phyloP scores from a whole-genome alignment of 2,329 filamentous ascomycete genomes.

The Cordyceps javanica region DNA sequence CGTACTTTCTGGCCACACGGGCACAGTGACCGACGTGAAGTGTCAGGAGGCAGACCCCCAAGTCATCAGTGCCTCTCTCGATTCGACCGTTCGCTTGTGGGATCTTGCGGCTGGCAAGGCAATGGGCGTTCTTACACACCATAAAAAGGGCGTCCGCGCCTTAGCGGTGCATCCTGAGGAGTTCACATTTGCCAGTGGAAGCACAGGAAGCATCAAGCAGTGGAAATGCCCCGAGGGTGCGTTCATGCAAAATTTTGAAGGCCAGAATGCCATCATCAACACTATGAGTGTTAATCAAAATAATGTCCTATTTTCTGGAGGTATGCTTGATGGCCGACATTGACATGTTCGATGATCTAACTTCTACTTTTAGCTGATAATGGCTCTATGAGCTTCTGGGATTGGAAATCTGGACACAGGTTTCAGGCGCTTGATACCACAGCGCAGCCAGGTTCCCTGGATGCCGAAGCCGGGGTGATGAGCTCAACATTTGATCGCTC shows the following conservation, averaged over 20 bases:
- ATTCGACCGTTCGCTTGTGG: conserved; percentile 88
- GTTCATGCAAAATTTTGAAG: conserved; percentile 99
- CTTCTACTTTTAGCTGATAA: conserved; percentile 57
- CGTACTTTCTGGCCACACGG: conserved; percentile 84
- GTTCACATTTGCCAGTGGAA: conserved; percentile 92
- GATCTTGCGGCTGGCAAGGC: conserved; percentile 94
- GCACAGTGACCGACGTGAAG: conserved; percentile 80
- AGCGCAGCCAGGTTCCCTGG: conserved; percentile 87
- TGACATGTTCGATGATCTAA: neutral
- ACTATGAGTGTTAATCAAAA: conserved; percentile 88
- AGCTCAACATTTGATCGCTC: conserved; percentile 87
- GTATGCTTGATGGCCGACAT: conserved; percentile 22
- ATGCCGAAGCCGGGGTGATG: conserved; percentile 94
- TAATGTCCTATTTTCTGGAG: conserved; percentile 90
- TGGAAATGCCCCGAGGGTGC: conserved; percentile 98
- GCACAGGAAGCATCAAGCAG: conserved; percentile 93
- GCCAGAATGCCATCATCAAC: conserved; percentile 95
- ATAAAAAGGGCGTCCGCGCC: conserved; percentile 93
- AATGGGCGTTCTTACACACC: conserved; percentile 92
- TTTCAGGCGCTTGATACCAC: conserved; percentile 88
- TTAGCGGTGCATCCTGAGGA: conserved; percentile 82
- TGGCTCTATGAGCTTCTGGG: conserved; percentile 95
- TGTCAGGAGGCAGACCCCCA: conserved; percentile 97
- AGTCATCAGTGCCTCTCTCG: conserved; percentile 87
- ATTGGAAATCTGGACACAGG: conserved; percentile 93